Percentiles rank a stretch among this genome's conserved stretches.
These are phyloP conservation scores for Orbilia brochopaga DNA, from an alignment of 2,329 filamentous ascomycete genomes.

Conservation along the genomic window DNA sequence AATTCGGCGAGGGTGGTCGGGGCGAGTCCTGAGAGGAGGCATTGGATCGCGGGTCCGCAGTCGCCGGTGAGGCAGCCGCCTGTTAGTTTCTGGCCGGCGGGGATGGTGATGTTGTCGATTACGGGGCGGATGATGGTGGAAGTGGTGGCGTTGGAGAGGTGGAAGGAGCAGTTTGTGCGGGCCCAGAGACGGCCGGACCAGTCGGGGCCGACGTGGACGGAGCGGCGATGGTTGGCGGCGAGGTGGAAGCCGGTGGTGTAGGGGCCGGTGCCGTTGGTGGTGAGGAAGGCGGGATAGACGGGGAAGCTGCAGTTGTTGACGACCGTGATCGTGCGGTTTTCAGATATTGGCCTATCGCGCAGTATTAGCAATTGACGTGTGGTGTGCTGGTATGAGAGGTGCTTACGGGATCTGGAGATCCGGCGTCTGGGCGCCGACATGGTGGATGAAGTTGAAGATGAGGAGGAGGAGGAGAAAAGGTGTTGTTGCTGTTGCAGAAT, in stretches of 20 bases:
- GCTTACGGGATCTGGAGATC: conserved; percentile 41
- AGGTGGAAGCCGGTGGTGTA: conserved; percentile 73
- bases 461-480: conserved; percentile 10
- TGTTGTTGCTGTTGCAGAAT: conserved; percentile 47
- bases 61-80: conserved; percentile 72
- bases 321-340: conserved; percentile 68
- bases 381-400: not conserved
- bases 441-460: conserved; percentile 17
- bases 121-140: conserved; percentile 37
- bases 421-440: conserved; percentile 23
- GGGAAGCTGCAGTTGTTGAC: conserved; percentile 74
- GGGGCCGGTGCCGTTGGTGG: conserved; percentile 73
- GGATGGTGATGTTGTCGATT: conserved; percentile 44
- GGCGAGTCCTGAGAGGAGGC: conserved; percentile 70
- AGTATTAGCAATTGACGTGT: not conserved
- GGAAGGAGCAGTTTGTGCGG: conserved; percentile 81
- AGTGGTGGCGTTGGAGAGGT: conserved; percentile 63
- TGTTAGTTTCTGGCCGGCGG: conserved; percentile 43
- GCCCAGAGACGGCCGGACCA: conserved; percentile 87
- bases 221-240: conserved; percentile 64
- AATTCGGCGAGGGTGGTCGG: conserved; percentile 83
- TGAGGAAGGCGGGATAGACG: conserved; percentile 75
- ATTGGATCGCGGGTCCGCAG: conserved; percentile 73
- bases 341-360: conserved; percentile 52
- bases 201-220: conserved; percentile 71